Evolutionary conservation across 129 eudicot genomes (phyloP).

Genomic region (Tagetes patula): DNA sequence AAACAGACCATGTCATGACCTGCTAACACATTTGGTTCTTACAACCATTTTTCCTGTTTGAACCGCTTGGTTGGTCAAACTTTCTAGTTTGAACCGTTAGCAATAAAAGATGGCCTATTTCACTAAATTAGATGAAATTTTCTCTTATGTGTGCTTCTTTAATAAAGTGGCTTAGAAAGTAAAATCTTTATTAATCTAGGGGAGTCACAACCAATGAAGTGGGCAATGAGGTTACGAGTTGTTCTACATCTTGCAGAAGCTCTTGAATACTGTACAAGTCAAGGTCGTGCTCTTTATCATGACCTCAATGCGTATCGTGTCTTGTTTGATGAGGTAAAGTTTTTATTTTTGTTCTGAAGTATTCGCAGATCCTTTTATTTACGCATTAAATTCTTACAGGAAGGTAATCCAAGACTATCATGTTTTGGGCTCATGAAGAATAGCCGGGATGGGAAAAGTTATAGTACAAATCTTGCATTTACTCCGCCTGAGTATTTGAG

Average conservation of each 20-base stretch:
- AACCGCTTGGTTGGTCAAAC: not conserved
- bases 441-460: conserved; percentile 69
- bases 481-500: conserved; percentile 73
- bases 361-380: conserved; percentile 4
- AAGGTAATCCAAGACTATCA: conserved; percentile 67
- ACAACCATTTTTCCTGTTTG: not conserved
- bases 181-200: conserved; percentile 33
- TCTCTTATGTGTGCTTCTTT: not conserved
- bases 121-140: not conserved
- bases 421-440: conserved; percentile 76
- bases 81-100: not conserved
- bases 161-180: not conserved
- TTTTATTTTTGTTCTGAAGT: not conserved
- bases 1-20: not conserved
- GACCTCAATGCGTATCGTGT: conserved; percentile 67
- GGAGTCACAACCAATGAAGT: conserved; percentile 74
- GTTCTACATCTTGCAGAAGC: conserved; percentile 69
- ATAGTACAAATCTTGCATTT: conserved; percentile 67
- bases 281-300: conserved; percentile 67
- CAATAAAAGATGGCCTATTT: not conserved
- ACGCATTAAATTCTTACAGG: conserved; percentile 34
- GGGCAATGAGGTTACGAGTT: conserved; percentile 74
- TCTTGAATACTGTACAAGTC: conserved; percentile 62
- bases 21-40: not conserved
- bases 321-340: conserved; percentile 62